Base-by-base conservation (phyloP, 163 green algal genomes). In the Smithsoniella earleae region DNA sequence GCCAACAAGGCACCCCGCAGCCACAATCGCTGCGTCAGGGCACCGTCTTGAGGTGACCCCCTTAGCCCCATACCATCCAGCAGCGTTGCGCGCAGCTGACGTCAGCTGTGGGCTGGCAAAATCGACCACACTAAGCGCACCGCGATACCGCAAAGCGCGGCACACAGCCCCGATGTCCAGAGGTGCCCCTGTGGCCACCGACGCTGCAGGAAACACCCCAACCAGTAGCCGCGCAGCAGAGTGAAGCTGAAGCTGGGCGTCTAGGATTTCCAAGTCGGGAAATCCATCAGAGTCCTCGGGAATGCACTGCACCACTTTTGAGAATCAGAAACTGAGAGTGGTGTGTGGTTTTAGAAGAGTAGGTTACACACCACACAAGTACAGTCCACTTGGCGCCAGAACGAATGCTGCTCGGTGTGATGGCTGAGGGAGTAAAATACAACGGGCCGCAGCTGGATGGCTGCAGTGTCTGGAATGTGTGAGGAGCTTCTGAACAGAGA, bases 261-360 rank as follows among this genome's bases (percentile, higher is more conserved):
- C 58, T n/a, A 69, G 58, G 4, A 69, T 34, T n/a, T 34, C 27
- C 5, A 69, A 33, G 58, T 69, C 58, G 4, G 58, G 58, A 33
- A 45, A 33, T 30, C 58, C 58, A 4, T 37, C 8, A 4, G 58
- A 8, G 16, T 69, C 58, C 8, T 69, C 58, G 5, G 58, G 58
- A n/a, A 69, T 69, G 58, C 31, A 30, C 58, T 69, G 58, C 58
- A 69, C 16, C n/a, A n/a, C n/a, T n/a, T n/a, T n/a, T n/a, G n/a
- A n/a, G n/a, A n/a, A n/a, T n/a, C n/a, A n/a, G n/a, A n/a, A n/a
- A n/a, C n/a, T n/a, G n/a, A n/a, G n/a, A n/a, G n/a, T n/a, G 13
- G 40, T 49, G 10, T 13, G 40, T 22, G 40, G 40, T 49, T 10
- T 49, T 22, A 13, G 40, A 13, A 49, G 40, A 13, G 40, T 10